Base-by-base conservation (phyloP, 768 basidiomycete species). In the Russula ochroleuca region DNA sequence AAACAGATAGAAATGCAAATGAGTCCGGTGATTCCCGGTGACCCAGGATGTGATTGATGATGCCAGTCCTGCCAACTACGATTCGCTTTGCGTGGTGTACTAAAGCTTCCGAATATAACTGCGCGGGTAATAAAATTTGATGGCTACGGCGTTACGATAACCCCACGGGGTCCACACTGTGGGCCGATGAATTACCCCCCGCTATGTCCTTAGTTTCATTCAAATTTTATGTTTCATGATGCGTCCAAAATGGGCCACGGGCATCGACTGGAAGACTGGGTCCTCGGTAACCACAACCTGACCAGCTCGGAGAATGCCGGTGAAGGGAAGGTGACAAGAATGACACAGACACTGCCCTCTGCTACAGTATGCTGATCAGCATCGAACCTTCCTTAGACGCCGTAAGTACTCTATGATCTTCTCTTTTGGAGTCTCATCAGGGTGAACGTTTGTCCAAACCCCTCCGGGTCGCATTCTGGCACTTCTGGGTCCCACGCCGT, bases 281-380 rank as follows among this genome's bases (percentile, higher is more conserved):
- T 25, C 23, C 4, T 10, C 10, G 35, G 6, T 35, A 10, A 10
- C 6, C 35, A 8, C 35, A 62, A 48, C 14, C 35, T 45, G 60
- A 54, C 35, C n/a, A 40, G 17, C 40, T 13, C 59, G 64, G 64
- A 50, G 40, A 56, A 38, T 35, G 53, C 64, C 64, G 64, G 28
- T 49, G 52, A 54, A 49, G 53, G 49, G 59, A 61, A 51, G 48
- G 19, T 57, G 54, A 57, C 55, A 62, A 48, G 43, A 8, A 59
- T 50, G 47, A 51, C 38, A 60, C 8, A 59, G 31, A 59, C 19
- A 33, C 21, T n/a, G 21, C 35, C 45, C 47, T 54, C 41, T 49
- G 63, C 49, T 38, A 53, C 21, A 47, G 45, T 21, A n/a, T 4
- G 45, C 0, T 53, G 40, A n/a, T 52, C 47, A 63, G 56, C 63